These are phyloP conservation scores for Clitopilus passeckerianus DNA, from an alignment of 768 basidiomycete species.

Conservation along the genomic window DNA sequence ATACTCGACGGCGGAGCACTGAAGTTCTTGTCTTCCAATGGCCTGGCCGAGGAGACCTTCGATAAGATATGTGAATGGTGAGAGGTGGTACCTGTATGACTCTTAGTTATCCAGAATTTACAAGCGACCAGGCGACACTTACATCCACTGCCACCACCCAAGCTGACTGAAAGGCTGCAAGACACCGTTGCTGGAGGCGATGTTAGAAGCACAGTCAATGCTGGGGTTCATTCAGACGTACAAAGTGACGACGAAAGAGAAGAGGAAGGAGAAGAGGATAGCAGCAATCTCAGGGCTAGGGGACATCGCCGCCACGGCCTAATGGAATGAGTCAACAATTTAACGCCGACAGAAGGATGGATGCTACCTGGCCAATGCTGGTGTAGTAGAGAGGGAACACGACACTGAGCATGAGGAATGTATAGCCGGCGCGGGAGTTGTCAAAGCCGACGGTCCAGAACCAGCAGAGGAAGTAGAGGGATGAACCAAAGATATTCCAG, in stretches of 20 bases:
- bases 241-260: slow-evolving; percentile 57
- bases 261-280: slow-evolving; percentile 45
- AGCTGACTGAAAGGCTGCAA: slow-evolving; percentile 55
- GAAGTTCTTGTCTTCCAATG: slow-evolving; percentile 34
- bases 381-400: slow-evolving; percentile 59
- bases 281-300: slow-evolving; percentile 53
- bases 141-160: slow-evolving; percentile 70
- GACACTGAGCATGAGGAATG: slow-evolving; percentile 48
- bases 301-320: slow-evolving; percentile 53
- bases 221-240: slow-evolving; percentile 14
- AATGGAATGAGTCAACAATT: slow-evolving; percentile 27
- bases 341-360: background rate
- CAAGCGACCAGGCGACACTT: slow-evolving; percentile 8
- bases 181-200: slow-evolving; percentile 42
- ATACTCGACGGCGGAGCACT: slow-evolving; percentile 49
- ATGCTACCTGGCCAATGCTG: slow-evolving; percentile 43
- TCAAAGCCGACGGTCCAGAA: slow-evolving; percentile 67
- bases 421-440: slow-evolving; percentile 50
- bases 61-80: slow-evolving; percentile 54
- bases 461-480: slow-evolving; percentile 62
- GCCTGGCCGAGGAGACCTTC: slow-evolving; percentile 36
- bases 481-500: slow-evolving; percentile 56
- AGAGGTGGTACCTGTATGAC: slow-evolving; percentile 27
- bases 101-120: background rate
- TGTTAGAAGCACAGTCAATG: background rate